Base-by-base conservation (phyloP, 257 asterid species). In the Gynochthodes officinalis region DNA sequence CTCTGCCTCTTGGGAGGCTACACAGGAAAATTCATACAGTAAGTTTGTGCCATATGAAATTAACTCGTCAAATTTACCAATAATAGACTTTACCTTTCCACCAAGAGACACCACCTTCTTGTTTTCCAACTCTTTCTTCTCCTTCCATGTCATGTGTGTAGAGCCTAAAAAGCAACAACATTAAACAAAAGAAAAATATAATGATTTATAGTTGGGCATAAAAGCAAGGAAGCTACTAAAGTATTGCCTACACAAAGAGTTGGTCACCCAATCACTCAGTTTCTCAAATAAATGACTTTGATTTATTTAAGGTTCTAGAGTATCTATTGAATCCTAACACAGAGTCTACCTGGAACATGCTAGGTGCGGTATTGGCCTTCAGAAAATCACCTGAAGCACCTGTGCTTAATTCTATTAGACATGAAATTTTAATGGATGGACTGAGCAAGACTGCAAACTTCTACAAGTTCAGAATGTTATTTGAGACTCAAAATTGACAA, bases 1-100 rank as follows among this genome's bases (percentile, higher is more conserved):
- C 96, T 82, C 82, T 91, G 97, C 63, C 84, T 84, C 88, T 93
- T 90, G 37, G 83, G 89, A 76, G 94, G 89, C 98, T 52, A 89
- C 84, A 73, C 70, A 60, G 63, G 52, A 65, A 49, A 30, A 70
- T 57, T n/a, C 18, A 58, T 2, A 61, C 1, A 37, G 13, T 65
- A 28, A 64, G 72, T 60, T 60, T 19, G 69, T 43, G 57, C 48
- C 35, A 23, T 25, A 11, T 32, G 32, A 78, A 74, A 43, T 58
- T 12, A 53, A 42, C n/a, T 54, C 7, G n/a, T 28, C 2, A 39
- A 37, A 70, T 50, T 35, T n/a, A 46, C 21, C 18, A 50, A 42
- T 43, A 4, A 7, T 15, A 7, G 5, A 68, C 1, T 42, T 68
- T 68, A 89, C 96, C 96, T 92, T 92, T 72, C 96, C 96, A 76